These are phyloP conservation scores for Pogostemon cablin DNA, from an alignment of 257 asterid genomes.

Conservation along the genomic window DNA sequence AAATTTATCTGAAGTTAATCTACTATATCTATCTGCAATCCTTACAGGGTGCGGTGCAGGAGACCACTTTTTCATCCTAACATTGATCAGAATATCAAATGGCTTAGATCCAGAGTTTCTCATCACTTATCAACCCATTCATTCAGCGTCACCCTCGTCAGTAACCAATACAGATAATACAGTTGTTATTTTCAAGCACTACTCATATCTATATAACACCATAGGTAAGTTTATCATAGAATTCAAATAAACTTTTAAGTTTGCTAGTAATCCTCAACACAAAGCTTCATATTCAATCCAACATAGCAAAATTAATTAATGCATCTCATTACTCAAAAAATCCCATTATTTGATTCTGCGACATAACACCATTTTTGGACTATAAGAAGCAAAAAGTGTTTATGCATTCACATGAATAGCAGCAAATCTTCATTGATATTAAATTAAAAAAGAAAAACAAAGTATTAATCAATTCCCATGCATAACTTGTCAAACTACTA, in stretches of 20 bases:
- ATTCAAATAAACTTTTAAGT: not conserved
- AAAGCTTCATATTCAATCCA: not conserved
- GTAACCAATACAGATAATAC: not conserved
- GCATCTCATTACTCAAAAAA: not conserved
- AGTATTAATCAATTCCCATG: constrained; percentile 23
- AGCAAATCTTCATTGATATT: constrained; percentile 18
- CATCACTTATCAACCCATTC: constrained; percentile 1
- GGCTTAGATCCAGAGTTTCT: not conserved
- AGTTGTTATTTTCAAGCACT: not conserved
- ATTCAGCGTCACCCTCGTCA: not conserved
- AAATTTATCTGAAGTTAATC: not conserved
- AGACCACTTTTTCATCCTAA: not conserved
- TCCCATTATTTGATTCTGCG: not conserved
- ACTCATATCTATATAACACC: not conserved
- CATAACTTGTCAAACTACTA: constrained; percentile 28
- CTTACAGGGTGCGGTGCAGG: not conserved
- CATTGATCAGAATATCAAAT: not conserved
- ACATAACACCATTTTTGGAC: not conserved
- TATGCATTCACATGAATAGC: constrained; percentile 22
- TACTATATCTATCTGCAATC: not conserved
- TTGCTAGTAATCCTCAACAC: not conserved
- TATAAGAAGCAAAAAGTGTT: constrained; percentile 4
- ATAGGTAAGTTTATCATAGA: not conserved
- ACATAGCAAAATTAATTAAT: not conserved
- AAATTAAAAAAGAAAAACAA: constrained; percentile 4